phyloP scores from a whole-genome alignment of 306 rosid genomes.

The Sicyos baderoa region DNA sequence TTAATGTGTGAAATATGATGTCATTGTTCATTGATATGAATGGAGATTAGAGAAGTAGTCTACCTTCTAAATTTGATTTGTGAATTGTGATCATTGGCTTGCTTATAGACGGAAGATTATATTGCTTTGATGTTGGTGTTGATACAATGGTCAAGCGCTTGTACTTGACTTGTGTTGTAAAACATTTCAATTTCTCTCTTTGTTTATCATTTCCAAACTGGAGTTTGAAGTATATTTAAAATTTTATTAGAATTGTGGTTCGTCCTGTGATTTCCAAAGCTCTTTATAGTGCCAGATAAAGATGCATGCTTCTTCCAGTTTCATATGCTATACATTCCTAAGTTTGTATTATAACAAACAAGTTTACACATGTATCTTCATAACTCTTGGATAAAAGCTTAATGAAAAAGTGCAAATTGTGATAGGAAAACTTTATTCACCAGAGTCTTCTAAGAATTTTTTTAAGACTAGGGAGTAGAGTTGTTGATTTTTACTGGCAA shows the following conservation, averaged over 20 bases:
- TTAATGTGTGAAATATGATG: background rate
- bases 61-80: background rate
- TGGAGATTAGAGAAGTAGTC: background rate
- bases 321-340: background rate
- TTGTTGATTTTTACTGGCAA: background rate
- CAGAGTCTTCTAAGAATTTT: background rate
- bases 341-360: background rate
- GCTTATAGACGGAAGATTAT: background rate
- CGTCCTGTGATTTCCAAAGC: background rate
- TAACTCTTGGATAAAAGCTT: conserved; percentile 10
- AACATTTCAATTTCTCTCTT: background rate
- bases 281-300: background rate
- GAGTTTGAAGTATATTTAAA: background rate
- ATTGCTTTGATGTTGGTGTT: background rate
- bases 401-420: background rate
- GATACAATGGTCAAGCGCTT: background rate
- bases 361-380: background rate
- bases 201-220: background rate
- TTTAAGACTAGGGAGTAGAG: background rate
- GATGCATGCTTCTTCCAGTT: background rate
- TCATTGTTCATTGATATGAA: background rate
- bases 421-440: background rate
- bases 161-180: background rate
- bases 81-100: background rate
- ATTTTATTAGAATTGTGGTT: background rate